Conservation (phyloP, 2,329 filamentous ascomycete species). For the Xylariomycetidae sp. region DNA sequence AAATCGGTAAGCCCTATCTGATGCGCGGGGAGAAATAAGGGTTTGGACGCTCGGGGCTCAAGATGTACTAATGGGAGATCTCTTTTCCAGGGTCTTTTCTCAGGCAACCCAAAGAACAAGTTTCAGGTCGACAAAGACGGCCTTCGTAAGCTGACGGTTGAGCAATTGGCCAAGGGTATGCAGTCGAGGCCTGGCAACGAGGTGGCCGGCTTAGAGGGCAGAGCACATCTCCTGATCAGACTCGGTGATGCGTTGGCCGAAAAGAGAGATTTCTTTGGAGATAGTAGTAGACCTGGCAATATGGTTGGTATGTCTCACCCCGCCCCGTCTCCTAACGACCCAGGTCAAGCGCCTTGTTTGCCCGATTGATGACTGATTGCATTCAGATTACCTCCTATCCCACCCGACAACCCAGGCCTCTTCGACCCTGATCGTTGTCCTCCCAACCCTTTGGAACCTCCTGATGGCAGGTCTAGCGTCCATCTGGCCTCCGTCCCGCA, state of each 20-base stretch:
- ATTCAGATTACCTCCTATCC: constrained; percentile 31
- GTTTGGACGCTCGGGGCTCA: constrained; percentile 55
- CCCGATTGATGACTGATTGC: background rate
- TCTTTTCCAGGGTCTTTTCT: constrained; percentile 82
- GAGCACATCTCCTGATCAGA: constrained; percentile 72
- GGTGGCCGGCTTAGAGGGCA: constrained; percentile 78
- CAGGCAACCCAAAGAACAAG: constrained; percentile 73
- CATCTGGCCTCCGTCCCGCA: constrained; percentile 85
- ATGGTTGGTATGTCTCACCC: constrained; percentile 68
- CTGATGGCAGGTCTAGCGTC: constrained; percentile 79
- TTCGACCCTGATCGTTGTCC: constrained; percentile 77
- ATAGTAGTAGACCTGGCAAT: constrained; percentile 79
- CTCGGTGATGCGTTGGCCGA: constrained; percentile 68
- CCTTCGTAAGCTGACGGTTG: constrained; percentile 67
- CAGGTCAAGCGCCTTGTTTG: constrained; percentile 18
- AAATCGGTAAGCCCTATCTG: constrained; percentile 57
- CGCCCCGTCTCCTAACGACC: constrained; percentile 1
- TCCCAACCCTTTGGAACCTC: constrained; percentile 84
- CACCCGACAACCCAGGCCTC: constrained; percentile 85
- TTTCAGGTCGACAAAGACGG: constrained; percentile 86
- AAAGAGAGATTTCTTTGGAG: constrained; percentile 78
- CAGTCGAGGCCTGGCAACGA: constrained; percentile 79
- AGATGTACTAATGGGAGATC: constrained; percentile 79
- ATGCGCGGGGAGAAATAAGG: constrained; percentile 71
- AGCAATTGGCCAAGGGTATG: constrained; percentile 72